Evolutionary conservation across 2,329 filamentous ascomycete species (phyloP).

Genomic region (Byssothecium circinans): DNA sequence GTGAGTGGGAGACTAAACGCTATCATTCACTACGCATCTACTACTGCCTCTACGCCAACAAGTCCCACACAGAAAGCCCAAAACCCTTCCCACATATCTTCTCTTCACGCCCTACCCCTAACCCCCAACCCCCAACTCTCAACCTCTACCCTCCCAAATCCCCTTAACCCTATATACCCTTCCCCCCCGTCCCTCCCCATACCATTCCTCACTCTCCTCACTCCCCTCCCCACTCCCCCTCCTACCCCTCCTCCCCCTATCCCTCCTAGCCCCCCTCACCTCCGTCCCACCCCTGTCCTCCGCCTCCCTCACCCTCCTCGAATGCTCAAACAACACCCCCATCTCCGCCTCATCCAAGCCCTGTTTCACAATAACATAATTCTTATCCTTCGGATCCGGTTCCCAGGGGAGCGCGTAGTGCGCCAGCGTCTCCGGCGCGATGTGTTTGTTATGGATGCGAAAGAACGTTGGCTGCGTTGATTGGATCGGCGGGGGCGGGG

Average conservation of each 20-base stretch:
- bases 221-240: no score
- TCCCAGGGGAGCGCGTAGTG: slow-evolving; percentile 14
- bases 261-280: neutral
- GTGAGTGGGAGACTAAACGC: no score
- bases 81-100: no score
- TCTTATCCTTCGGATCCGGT: slow-evolving; percentile 9
- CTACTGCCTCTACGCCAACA: no score
- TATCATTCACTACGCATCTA: no score
- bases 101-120: no score
- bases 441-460: slow-evolving; percentile 10
- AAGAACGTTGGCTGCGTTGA: slow-evolving; percentile 7
- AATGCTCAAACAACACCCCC: slow-evolving; percentile 12
- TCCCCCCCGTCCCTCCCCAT: no score
- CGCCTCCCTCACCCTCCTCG: neutral
- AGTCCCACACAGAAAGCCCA: no score
- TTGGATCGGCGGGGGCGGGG: neutral
- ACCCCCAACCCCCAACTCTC: no score
- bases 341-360: slow-evolving; percentile 2
- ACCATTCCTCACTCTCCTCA: no score
- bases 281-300: neutral
- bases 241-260: neutral
- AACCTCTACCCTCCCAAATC: no score
- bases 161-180: no score
- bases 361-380: slow-evolving; percentile 12
- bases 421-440: slow-evolving; percentile 15